Conservation (phyloP, 805 yeast species). For the Saturnispora quitensis region DNA sequence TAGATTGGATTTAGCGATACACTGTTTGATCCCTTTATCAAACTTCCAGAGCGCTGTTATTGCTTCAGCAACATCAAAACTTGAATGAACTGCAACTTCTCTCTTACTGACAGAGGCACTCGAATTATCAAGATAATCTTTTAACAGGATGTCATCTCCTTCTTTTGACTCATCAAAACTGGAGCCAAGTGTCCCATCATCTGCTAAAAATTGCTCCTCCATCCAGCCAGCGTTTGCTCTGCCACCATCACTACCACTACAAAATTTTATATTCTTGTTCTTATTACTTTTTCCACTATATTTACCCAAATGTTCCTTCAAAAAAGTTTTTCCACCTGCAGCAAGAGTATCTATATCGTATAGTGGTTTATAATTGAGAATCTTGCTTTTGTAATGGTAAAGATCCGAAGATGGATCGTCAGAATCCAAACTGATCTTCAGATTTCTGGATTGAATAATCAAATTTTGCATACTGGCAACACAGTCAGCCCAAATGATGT, state of each 20-base stretch:
- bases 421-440: slow-evolving; percentile 57
- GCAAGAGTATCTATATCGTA: slow-evolving; percentile 53
- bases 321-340: slow-evolving; percentile 57
- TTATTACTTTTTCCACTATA: slow-evolving; percentile 48
- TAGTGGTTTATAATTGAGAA: slow-evolving; percentile 49
- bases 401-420: slow-evolving; percentile 46
- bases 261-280: slow-evolving; percentile 32
- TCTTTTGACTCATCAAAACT: slow-evolving; percentile 13
- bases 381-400: slow-evolving; percentile 36
- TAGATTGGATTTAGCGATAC: slow-evolving; percentile 54
- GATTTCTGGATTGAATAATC: slow-evolving; percentile 63
- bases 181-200: neutral
- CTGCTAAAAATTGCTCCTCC: slow-evolving; percentile 10
- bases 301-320: slow-evolving; percentile 55
- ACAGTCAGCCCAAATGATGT: slow-evolving; percentile 89
- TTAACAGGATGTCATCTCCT: slow-evolving; percentile 7
- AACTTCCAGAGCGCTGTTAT: slow-evolving; percentile 58
- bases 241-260: slow-evolving; percentile 57
- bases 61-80: slow-evolving; percentile 61
- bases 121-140: slow-evolving; percentile 15
- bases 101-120: neutral
- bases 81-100: slow-evolving; percentile 12
- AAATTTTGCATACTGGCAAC: slow-evolving; percentile 74
- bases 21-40: slow-evolving; percentile 57
- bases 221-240: slow-evolving; percentile 30